These are phyloP conservation scores for Stagonosporopsis chrysanthemi DNA, from an alignment of 2,329 filamentous ascomycete species.

Conservation along the genomic window DNA sequence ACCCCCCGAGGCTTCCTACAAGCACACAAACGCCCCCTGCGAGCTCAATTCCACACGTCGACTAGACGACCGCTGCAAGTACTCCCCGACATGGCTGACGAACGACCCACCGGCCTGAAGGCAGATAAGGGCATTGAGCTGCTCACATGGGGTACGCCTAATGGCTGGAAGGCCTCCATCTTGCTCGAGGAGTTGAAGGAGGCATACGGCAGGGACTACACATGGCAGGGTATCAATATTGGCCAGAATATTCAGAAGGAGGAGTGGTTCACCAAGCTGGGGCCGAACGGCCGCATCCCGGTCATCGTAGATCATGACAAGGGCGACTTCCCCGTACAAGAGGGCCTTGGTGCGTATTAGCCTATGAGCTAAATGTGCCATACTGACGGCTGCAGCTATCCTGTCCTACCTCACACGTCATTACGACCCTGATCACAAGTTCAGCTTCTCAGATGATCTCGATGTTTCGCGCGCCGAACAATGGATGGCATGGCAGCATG, in stretches of 20 bases:
- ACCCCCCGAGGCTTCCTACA: slow-evolving; percentile 21
- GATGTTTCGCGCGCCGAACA: slow-evolving; percentile 60
- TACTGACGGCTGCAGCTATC: slow-evolving; percentile 46
- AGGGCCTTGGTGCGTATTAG: slow-evolving; percentile 46
- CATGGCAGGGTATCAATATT: slow-evolving; percentile 65
- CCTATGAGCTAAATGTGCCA: neutral
- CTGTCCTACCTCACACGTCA: slow-evolving; percentile 55
- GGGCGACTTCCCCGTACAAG: slow-evolving; percentile 61
- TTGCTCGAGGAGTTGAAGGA: slow-evolving; percentile 71
- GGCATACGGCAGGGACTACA: slow-evolving; percentile 68
- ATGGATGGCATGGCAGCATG: slow-evolving; percentile 69
- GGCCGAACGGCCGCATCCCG: slow-evolving; percentile 71
- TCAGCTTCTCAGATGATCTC: slow-evolving; percentile 56
- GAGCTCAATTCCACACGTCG: slow-evolving; percentile 32
- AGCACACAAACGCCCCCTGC: slow-evolving; percentile 20
- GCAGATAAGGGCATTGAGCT: slow-evolving; percentile 71
- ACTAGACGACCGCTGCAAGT: slow-evolving; percentile 22
- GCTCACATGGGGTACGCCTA: slow-evolving; percentile 62
- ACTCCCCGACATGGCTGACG: slow-evolving; percentile 37
- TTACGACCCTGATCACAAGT: slow-evolving; percentile 57
- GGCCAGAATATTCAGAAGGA: slow-evolving; percentile 70
- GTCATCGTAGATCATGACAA: slow-evolving; percentile 72
- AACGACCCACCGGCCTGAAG: slow-evolving; percentile 63
- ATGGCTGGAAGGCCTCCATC: slow-evolving; percentile 64
- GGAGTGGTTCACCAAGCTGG: slow-evolving; percentile 69